Conservation (phyloP, 495 filamentous ascomycete genomes). For the Stereocaulon alpinum region DNA sequence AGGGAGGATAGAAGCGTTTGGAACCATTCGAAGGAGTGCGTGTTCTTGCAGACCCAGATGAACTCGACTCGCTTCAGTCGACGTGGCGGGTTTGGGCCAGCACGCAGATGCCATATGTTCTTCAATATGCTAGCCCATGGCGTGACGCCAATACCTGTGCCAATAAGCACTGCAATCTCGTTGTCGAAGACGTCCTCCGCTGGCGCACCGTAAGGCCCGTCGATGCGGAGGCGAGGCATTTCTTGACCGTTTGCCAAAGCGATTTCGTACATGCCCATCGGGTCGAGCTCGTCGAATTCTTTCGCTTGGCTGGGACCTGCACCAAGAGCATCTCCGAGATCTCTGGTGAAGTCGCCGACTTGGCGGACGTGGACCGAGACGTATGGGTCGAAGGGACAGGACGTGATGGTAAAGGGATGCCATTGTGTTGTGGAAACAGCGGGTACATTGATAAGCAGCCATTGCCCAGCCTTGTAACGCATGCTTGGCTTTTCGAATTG, state of each 20-base stretch:
- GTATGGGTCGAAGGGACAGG: constrained; percentile 91
- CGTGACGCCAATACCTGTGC: constrained; percentile 95
- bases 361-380: constrained; percentile 90
- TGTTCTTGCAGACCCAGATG: constrained; percentile 98
- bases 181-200: constrained; percentile 97
- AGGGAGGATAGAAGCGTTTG: constrained; percentile 85
- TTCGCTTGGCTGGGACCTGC: constrained; percentile 74
- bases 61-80: constrained; percentile 94
- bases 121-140: constrained; percentile 97
- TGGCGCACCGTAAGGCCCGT: constrained; percentile 93
- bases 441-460: constrained; percentile 91
- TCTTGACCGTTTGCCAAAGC: constrained; percentile 85
- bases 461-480: constrained; percentile 97
- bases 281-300: constrained; percentile 81
- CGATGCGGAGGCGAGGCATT: constrained; percentile 82
- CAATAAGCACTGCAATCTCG: constrained; percentile 93
- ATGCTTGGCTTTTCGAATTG: constrained; percentile 94
- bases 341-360: constrained; percentile 89
- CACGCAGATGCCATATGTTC: constrained; percentile 94
- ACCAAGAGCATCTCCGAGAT: constrained; percentile 83
- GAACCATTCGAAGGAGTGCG: constrained; percentile 96
- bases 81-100: constrained; percentile 70
- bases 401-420: constrained; percentile 99
- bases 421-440: constrained; percentile 81
- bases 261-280: constrained; percentile 95